Conservation (phyloP, 106 monocot genomes). For the Dendrobium chrysotoxum region DNA sequence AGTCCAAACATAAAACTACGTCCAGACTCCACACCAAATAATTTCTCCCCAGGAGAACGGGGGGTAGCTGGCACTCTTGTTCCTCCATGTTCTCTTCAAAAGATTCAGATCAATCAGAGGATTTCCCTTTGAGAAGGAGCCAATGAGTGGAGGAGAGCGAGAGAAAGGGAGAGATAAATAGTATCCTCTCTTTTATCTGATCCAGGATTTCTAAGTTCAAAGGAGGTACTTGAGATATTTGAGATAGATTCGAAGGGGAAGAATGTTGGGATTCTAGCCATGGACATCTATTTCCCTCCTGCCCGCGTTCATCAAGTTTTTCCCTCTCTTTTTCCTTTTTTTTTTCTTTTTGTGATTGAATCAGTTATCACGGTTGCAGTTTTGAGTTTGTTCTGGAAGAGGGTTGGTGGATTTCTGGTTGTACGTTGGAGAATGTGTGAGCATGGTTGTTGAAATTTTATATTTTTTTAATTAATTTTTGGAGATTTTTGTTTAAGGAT, state of each 20-base stretch:
- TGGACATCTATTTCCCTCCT: constrained; percentile 75
- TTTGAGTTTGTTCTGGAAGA: neutral
- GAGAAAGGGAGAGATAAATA: no score
- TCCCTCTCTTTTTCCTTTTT: neutral
- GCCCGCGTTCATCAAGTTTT: constrained; percentile 53
- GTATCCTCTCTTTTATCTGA: neutral
- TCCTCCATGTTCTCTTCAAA: neutral
- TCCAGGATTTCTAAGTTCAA: neutral
- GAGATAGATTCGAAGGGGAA: constrained; percentile 31
- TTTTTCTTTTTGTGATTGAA: neutral
- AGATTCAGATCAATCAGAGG: neutral
- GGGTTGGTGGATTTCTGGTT: constrained; percentile 2
- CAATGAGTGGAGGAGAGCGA: neutral
- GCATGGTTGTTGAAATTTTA: neutral
- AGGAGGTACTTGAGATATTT: neutral
- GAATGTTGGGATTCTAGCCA: constrained; percentile 66
- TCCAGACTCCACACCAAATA: no score
- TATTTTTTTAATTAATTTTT: neutral
- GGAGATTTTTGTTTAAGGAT: neutral
- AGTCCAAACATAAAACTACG: no score
- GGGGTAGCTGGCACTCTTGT: neutral
- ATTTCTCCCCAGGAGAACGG: no score
- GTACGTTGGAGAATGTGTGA: neutral
- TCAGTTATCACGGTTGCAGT: no score
- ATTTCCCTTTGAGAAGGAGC: neutral